Conservation (phyloP, 768 basidiomycete species). For the Calocera cornea region DNA sequence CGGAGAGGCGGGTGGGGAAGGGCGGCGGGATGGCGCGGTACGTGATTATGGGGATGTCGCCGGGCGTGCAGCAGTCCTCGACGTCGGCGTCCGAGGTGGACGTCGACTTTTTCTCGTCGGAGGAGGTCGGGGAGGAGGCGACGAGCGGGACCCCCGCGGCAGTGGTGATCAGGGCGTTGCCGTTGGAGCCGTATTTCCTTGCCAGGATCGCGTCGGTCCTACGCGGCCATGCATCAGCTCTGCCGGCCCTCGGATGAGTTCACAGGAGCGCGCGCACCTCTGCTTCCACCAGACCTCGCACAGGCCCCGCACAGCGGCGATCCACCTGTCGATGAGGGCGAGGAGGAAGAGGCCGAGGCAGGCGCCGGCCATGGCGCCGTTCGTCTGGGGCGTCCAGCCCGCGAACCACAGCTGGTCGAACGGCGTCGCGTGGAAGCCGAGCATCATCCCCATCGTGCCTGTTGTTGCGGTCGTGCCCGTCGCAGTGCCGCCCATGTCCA, state of each 20-base stretch:
- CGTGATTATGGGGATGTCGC: neutral
- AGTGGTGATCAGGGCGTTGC: neutral
- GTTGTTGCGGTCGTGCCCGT: neutral
- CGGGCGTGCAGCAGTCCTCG: neutral
- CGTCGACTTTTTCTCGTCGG: neutral
- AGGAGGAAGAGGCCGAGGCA: slow-evolving; percentile 57
- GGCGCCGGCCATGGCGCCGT: slow-evolving; percentile 60
- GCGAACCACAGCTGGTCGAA: slow-evolving; percentile 56
- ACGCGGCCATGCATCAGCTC: neutral
- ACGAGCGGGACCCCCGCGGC: neutral
- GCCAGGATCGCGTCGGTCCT: neutral
- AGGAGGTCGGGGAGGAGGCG: no score
- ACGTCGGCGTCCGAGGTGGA: neutral
- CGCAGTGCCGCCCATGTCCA: neutral
- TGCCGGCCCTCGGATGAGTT: no score
- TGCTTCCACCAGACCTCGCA: slow-evolving; percentile 46
- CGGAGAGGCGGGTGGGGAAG: neutral
- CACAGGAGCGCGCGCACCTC: no score
- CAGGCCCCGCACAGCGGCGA: slow-evolving; percentile 42
- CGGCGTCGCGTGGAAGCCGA: slow-evolving; percentile 54
- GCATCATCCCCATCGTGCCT: slow-evolving; percentile 35
- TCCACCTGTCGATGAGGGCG: slow-evolving; percentile 54
- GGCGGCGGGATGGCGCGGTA: neutral
- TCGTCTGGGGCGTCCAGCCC: slow-evolving; percentile 50
- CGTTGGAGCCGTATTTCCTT: neutral